Conservation (phyloP, 345 rosid species). For the Euphorbia pulcherrima region DNA sequence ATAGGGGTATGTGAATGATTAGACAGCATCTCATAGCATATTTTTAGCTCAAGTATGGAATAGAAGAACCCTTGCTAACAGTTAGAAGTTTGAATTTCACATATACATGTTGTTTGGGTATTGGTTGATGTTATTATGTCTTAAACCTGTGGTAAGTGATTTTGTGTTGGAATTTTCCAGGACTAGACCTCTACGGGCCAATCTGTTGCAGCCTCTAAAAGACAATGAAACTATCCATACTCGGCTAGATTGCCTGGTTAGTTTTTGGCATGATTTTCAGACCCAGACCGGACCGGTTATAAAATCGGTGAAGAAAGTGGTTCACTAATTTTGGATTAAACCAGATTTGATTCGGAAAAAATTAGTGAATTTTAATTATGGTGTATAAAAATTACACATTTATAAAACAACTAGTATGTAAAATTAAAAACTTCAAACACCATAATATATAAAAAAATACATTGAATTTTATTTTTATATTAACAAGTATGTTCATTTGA, state of each 20-base stretch:
- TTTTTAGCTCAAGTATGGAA: conserved; percentile 3
- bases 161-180: conserved; percentile 39
- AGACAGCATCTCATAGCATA: conserved; percentile 4
- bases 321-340: too few relatives aligned
- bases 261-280: conserved; percentile 39
- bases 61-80: not conserved
- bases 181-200: conserved; percentile 95
- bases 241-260: conserved; percentile 93
- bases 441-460: too few relatives aligned
- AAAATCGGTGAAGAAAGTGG: too few relatives aligned
- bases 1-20: conserved; percentile 59
- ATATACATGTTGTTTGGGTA: not conserved
- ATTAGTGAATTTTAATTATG: too few relatives aligned
- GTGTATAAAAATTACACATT: too few relatives aligned
- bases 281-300: too few relatives aligned
- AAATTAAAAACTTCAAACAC: too few relatives aligned
- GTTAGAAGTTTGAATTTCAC: conserved; percentile 1
- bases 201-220: conserved; percentile 92
- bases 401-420: too few relatives aligned
- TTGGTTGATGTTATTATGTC: not conserved
- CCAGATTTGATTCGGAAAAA: too few relatives aligned
- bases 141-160: conserved; percentile 19
- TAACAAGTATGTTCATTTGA: too few relatives aligned
- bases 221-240: conserved; percentile 86
- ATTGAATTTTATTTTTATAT: too few relatives aligned